These are phyloP conservation scores for Boletus subparvulus DNA, from an alignment of 768 basidiomycete species.

Conservation along the genomic window DNA sequence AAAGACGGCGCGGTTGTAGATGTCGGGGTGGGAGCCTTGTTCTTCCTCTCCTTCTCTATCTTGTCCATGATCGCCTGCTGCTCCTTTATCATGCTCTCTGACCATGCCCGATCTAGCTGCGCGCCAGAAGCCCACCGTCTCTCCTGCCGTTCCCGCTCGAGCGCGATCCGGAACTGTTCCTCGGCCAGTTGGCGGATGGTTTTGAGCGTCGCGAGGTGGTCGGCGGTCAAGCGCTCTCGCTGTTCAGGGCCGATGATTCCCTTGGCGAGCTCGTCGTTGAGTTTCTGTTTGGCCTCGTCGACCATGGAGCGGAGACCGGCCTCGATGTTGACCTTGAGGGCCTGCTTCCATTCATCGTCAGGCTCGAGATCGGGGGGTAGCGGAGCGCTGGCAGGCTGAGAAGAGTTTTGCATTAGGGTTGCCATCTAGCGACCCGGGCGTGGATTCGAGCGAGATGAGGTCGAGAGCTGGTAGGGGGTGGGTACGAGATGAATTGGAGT, in stretches of 20 bases:
- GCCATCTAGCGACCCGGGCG: slow-evolving; percentile 21
- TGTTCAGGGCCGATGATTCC: slow-evolving; percentile 32
- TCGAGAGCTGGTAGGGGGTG: not conserved
- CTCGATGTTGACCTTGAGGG: slow-evolving; percentile 52
- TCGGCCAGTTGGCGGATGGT: slow-evolving; percentile 45
- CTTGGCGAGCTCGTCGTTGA: slow-evolving; percentile 51
- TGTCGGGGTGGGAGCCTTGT: slow-evolving; percentile 8
- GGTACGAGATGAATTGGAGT: not conserved
- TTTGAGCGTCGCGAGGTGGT: slow-evolving; percentile 43
- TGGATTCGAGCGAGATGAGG: slow-evolving; percentile 3
- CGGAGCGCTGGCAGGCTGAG: slow-evolving; percentile 10
- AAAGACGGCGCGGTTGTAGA: not conserved
- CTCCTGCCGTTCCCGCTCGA: slow-evolving; percentile 50
- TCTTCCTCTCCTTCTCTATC: slow-evolving; percentile 42
- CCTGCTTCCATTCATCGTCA: slow-evolving; percentile 54
- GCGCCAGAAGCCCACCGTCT: slow-evolving; percentile 48
- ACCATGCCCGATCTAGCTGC: slow-evolving; percentile 34
- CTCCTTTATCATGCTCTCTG: slow-evolving; percentile 34
- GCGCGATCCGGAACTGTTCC: slow-evolving; percentile 44
- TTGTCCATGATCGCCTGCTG: slow-evolving; percentile 49
- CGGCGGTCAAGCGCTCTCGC: slow-evolving; percentile 38
- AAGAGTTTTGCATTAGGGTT: slow-evolving; percentile 20
- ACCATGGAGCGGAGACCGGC: slow-evolving; percentile 41
- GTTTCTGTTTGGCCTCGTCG: slow-evolving; percentile 62
- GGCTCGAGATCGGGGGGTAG: slow-evolving; percentile 41